These are phyloP conservation scores for Cryphonectria radicalis DNA, from an alignment of 2,329 filamentous ascomycete genomes.

Conservation along the genomic window DNA sequence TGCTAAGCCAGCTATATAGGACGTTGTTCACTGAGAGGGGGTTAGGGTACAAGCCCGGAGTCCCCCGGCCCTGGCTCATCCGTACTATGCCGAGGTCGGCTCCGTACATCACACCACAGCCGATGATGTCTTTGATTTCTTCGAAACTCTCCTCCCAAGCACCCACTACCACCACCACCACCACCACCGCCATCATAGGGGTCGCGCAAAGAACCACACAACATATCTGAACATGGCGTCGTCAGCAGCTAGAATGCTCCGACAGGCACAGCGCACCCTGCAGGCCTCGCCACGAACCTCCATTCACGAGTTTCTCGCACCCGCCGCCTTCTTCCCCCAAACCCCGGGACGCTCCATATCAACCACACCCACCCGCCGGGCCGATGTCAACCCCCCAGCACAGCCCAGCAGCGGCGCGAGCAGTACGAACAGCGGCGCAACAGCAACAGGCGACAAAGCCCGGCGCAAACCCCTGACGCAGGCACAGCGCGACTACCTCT, in stretches of 20 bases:
- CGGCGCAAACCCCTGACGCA: constrained; percentile 66
- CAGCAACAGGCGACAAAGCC: constrained; percentile 37
- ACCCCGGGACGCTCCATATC: constrained; percentile 29
- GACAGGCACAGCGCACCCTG: constrained; percentile 32
- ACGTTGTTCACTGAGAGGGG: not conserved
- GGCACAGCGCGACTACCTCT: constrained; percentile 74
- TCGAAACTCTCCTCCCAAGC: too few relatives aligned
- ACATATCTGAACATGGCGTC: constrained; percentile 32
- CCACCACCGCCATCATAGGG: too few relatives aligned
- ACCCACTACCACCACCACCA: not conserved
- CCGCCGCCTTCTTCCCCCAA: constrained; percentile 36
- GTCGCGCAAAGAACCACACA: not conserved
- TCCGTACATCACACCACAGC: constrained; percentile 19
- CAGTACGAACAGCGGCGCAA: constrained; percentile 22
- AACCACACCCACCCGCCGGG: constrained; percentile 28
- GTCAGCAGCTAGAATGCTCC: constrained; percentile 31
- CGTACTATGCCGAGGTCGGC: constrained; percentile 14
- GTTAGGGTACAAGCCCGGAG: not conserved
- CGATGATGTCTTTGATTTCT: constrained; percentile 24
- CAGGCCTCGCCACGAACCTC: constrained; percentile 30
- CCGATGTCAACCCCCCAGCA: constrained; percentile 21
- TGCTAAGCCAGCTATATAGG: not conserved
- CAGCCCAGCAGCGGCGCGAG: constrained; percentile 5
- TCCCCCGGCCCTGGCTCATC: not conserved
- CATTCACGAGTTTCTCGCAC: constrained; percentile 45